A percentile compares a stretch with the other conserved stretches of the same genome.
Evolutionary conservation across 805 yeast species (phyloP).

Genomic region (Naumovozyma dairenensis): DNA sequence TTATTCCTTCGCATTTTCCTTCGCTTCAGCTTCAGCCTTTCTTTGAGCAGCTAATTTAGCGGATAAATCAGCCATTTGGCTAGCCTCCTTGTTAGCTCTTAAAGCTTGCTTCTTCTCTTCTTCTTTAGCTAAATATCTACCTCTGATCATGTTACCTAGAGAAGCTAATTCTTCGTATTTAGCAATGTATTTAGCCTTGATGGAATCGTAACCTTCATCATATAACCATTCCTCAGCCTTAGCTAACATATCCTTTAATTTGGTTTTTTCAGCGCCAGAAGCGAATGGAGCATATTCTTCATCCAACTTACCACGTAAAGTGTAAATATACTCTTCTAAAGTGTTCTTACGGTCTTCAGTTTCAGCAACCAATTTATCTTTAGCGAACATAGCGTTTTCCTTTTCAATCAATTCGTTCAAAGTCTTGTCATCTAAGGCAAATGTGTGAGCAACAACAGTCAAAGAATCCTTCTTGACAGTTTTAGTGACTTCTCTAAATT

Average conservation of each 20-base stretch:
- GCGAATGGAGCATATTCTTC: constrained; percentile 84
- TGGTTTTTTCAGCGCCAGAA: constrained; percentile 76
- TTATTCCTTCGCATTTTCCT: not conserved
- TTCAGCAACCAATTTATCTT: constrained; percentile 93
- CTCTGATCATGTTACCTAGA: constrained; percentile 88
- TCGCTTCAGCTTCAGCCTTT: constrained; percentile 37
- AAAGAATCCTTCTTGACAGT: constrained; percentile 83
- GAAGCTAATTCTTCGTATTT: constrained; percentile 94
- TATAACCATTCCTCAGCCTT: constrained; percentile 97
- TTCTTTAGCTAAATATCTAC: constrained; percentile 85
- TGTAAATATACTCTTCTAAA: constrained; percentile 94
- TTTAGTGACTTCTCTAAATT: constrained; percentile 83
- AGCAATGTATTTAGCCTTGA: constrained; percentile 93
- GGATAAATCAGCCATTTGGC: constrained; percentile 71
- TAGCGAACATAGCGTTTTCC: constrained; percentile 74
- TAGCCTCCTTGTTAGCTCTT: constrained; percentile 79
- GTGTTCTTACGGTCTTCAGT: constrained; percentile 98
- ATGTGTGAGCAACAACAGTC: constrained; percentile 46
- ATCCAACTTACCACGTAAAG: constrained; percentile 90
- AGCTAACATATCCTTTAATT: constrained; percentile 57
- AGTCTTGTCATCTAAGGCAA: constrained; percentile 45
- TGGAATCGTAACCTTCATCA: constrained; percentile 90
- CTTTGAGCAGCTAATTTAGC: constrained; percentile 75
- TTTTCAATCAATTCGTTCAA: constrained; percentile 60
- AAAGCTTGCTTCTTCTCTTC: constrained; percentile 88